Base-by-base conservation (phyloP, 2,329 filamentous ascomycete species). In the Hymenoscyphus linearis region DNA sequence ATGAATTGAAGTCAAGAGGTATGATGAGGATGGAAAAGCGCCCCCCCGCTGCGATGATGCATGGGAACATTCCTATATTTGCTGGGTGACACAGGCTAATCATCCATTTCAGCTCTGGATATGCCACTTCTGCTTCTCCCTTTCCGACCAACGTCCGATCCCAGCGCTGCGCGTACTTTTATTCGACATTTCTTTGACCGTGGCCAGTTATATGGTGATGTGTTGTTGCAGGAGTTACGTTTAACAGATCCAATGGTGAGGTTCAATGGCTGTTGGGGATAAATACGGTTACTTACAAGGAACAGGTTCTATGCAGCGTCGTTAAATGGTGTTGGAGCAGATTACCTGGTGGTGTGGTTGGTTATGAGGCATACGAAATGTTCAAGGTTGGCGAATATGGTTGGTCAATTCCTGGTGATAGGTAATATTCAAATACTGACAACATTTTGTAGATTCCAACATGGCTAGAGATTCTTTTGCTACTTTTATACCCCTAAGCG, bases 321-420 rank as follows among this genome's bases (percentile, higher is more conserved):
- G 82, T 95, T 66, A 99, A 98, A 79, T 99, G 95, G 95, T 98
- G 93, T 76, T 99, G 95, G 95, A 93, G 91, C 74, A 86, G 95
- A 76, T 80, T 99, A 57, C 85, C 89, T 50, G 91, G 92, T 62
- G 95, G 95, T 71, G 87, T 99, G 14, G 93, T 99, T 37, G 92
- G 91, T 61, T 98, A 95, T 95, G 92, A 97, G 71, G 91, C 91
- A 50, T 99, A 99, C 73, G 93, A 98, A 74, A 83, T 96, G 25
- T 99, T 99, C 81, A 92, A 90, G 71, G 88, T 96, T 67, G 95
- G 95, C 73, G 95, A 99, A 78, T 85, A 89, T 80, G 92, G 92
- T 96, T 83, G 67, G 76, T 68, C 22, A 65, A 60, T 22, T 52
- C 35, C 13, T 34, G 34, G 12, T 26, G 18, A 2, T 40, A 36